Evolutionary conservation across 805 yeast genomes (phyloP).

Genomic region (Lachancea thermotolerans): DNA sequence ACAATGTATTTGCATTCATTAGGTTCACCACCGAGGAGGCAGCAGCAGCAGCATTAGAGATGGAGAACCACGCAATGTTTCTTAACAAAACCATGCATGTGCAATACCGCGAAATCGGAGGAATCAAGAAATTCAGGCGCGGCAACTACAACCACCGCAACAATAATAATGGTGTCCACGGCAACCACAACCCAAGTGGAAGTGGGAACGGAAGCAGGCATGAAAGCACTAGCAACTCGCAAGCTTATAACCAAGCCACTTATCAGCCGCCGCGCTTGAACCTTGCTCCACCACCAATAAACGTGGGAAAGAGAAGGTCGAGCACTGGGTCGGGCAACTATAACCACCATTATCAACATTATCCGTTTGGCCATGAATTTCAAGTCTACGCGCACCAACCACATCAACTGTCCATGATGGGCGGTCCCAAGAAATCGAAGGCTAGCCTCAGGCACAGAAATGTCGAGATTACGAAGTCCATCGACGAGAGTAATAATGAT

Average conservation of each 20-base stretch:
- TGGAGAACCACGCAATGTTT: constrained; percentile 75
- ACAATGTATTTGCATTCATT: constrained; percentile 64
- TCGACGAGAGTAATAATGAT: background rate
- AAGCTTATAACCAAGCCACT: background rate
- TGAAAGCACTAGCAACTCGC: background rate
- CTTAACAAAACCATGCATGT: constrained; percentile 74
- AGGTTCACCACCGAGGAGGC: constrained; percentile 56
- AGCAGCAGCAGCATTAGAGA: constrained; percentile 82
- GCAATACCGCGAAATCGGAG: constrained; percentile 61
- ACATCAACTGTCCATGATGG: background rate
- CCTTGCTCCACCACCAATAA: constrained; percentile 80
- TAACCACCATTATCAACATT: constrained; percentile 3
- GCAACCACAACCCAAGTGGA: background rate
- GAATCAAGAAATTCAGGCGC: constrained; percentile 6
- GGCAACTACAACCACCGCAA: constrained; percentile 17
- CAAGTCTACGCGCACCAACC: constrained; percentile 3
- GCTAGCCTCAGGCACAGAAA: constrained; percentile 1
- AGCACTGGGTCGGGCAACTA: constrained; percentile 13
- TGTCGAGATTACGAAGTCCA: constrained; percentile 1
- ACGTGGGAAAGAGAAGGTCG: constrained; percentile 43
- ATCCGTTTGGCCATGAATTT: constrained; percentile 3
- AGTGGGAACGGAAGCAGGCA: background rate
- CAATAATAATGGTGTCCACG: background rate
- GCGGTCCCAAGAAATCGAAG: constrained; percentile 1
- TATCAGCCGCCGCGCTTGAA: constrained; percentile 36